These are phyloP conservation scores for Starmerella vitae DNA, from an alignment of 805 yeast genomes.

Conservation along the genomic window DNA sequence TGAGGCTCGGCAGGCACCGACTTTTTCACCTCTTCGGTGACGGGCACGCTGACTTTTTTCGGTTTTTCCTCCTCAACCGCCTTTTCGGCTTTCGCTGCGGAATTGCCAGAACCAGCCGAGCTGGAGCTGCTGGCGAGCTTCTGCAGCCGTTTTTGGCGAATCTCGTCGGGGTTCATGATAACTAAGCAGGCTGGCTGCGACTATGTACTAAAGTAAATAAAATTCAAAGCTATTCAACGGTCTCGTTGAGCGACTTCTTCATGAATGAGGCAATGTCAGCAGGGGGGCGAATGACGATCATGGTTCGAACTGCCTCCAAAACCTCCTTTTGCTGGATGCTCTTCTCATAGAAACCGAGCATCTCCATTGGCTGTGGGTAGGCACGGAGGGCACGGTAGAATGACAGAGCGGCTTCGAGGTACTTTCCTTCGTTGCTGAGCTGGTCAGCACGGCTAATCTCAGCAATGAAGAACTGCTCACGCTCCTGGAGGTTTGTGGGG, in stretches of 20 bases:
- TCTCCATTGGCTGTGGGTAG: conserved; percentile 89
- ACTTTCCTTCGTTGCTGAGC: conserved; percentile 48
- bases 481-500: conserved; percentile 53
- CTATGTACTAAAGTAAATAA: background rate
- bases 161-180: conserved; percentile 9
- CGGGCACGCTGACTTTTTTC: no score
- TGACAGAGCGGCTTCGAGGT: conserved; percentile 66
- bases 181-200: background rate
- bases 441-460: conserved; percentile 81
- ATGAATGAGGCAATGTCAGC: conserved; percentile 52
- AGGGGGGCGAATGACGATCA: conserved; percentile 88
- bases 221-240: conserved; percentile 12
- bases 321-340: conserved; percentile 61
- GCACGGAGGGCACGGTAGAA: conserved; percentile 89
- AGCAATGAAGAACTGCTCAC: conserved; percentile 66
- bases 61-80: no score
- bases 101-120: background rate
- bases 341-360: conserved; percentile 79
- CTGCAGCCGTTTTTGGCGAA: conserved; percentile 15
- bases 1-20: no score
- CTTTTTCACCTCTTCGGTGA: no score
- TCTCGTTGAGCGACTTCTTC: conserved; percentile 32
- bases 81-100: no score
- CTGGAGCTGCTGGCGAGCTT: background rate
- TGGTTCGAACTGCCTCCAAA: conserved; percentile 68